phyloP scores from a whole-genome alignment of 2,329 filamentous ascomycete species.

The Xylariaceae sp. region DNA sequence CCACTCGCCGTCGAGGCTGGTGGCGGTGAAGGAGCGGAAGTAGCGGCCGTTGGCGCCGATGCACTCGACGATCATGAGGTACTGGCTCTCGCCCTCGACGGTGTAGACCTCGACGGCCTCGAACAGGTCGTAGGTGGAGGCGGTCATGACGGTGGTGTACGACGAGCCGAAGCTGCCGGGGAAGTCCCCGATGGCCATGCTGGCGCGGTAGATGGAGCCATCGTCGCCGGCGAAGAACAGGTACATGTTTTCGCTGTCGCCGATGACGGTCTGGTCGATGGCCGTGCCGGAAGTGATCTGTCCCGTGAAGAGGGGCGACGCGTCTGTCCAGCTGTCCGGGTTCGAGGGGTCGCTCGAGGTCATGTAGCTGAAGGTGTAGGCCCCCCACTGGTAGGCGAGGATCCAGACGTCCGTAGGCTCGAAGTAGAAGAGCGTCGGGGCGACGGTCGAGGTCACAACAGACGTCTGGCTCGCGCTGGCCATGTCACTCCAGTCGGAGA shows the following conservation, averaged over 20 bases:
- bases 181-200: constrained; percentile 56
- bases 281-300: constrained; percentile 40
- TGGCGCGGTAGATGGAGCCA: constrained; percentile 56
- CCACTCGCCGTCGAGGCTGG: constrained; percentile 49
- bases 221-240: constrained; percentile 63
- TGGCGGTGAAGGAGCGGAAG: constrained; percentile 60
- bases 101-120: constrained; percentile 62
- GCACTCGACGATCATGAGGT: constrained; percentile 62
- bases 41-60: constrained; percentile 51
- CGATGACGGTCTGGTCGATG: constrained; percentile 59
- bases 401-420: constrained; percentile 54
- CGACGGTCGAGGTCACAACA: constrained; percentile 41
- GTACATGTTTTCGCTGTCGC: constrained; percentile 54
- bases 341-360: constrained; percentile 52
- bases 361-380: constrained; percentile 50
- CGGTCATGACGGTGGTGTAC: constrained; percentile 43
- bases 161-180: constrained; percentile 50
- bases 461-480: constrained; percentile 41
- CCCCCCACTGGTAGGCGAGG: constrained; percentile 59
- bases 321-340: constrained; percentile 46
- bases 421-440: constrained; percentile 58
- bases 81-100: constrained; percentile 43
- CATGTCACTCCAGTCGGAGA: constrained; percentile 47
- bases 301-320: constrained; percentile 49
- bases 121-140: constrained; percentile 50